phyloP scores from a whole-genome alignment of 768 basidiomycete genomes.

The Auricularia cornea region DNA sequence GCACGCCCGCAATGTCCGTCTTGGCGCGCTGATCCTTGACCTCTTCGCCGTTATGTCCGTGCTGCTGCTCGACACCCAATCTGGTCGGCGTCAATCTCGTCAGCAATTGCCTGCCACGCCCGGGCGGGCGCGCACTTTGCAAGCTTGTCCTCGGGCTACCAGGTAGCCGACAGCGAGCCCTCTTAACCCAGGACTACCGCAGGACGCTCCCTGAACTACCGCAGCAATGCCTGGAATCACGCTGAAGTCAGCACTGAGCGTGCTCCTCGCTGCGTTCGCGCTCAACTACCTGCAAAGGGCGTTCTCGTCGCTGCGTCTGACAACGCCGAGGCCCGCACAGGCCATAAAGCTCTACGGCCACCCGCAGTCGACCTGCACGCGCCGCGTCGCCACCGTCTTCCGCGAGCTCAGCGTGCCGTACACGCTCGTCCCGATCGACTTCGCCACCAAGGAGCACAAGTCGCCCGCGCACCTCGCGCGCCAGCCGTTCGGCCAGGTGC shows the following conservation, averaged over 20 bases:
- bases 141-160: too few species aligned
- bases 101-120: too few species aligned
- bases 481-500: conserved; percentile 62
- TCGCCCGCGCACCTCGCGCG: conserved; percentile 29
- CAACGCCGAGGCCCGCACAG: conserved; percentile 3
- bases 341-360: conserved; percentile 29
- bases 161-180: too few species aligned
- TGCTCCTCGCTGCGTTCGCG: not conserved
- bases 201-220: not conserved
- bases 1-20: too few species aligned
- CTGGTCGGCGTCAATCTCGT: too few species aligned
- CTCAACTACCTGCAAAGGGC: not conserved
- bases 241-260: not conserved
- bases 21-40: too few species aligned
- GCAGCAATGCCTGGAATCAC: not conserved
- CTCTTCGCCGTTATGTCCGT: too few species aligned
- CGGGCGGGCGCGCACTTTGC: too few species aligned
- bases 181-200: too few species aligned
- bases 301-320: not conserved
- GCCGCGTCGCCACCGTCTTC: conserved; percentile 42
- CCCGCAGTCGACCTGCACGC: conserved; percentile 38
- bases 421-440: conserved; percentile 38
- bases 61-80: too few species aligned
- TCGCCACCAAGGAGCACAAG: conserved; percentile 40
- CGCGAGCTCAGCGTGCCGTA: conserved; percentile 52